Base-by-base conservation (phyloP, 2,329 filamentous ascomycete genomes). In the Talaromyces sp. region DNA sequence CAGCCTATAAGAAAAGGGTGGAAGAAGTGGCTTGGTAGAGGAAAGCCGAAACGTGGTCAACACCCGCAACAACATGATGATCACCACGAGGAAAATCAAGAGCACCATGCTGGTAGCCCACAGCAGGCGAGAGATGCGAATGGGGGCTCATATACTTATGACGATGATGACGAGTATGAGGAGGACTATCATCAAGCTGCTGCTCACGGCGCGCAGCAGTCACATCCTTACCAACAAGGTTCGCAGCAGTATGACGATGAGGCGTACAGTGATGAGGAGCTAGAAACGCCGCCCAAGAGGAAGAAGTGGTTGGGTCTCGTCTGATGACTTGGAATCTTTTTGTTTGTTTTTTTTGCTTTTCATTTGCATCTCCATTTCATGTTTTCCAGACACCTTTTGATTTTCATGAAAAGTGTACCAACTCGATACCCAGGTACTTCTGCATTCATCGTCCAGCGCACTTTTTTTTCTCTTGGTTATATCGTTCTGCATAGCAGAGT, bases 1-100 rank as follows among this genome's bases (percentile, higher is more conserved):
- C 71, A 69, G 3, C 73, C 72, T 11, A 69, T 77, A 5, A 70
- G 76, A 58, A 79, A 79, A 64, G 74, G 76, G 33, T 79, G 78
- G 78, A 75, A 72, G 67, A 78, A 77, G 62, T 78, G 75, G 74
- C 65, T 78, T 41, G 70, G 72, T 25, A 70, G 71, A 31, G 69
- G 73, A 19, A 73, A 72, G 57, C 73, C 72, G 63, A 71, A 73
- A 62, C 39, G 50, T 31, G 35, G 27, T 45, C 45, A 59, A n/a
- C 27, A 61, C 17, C 49, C 62, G 10, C 54, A 54, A 19, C 19
- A 52, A 35, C 59, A 50, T 19, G 45, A 22, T 35, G 27, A 61
- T 15, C 2, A 61, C 3, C 41, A 49, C 8, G 27, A 35, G 3
- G 43, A 49, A 4, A 15, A 37, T 6, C 59, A 62, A 11, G 41